Evolutionary conservation across 2,329 filamentous ascomycete genomes (phyloP).

Genomic region (Aspergillus hiratsukae): DNA sequence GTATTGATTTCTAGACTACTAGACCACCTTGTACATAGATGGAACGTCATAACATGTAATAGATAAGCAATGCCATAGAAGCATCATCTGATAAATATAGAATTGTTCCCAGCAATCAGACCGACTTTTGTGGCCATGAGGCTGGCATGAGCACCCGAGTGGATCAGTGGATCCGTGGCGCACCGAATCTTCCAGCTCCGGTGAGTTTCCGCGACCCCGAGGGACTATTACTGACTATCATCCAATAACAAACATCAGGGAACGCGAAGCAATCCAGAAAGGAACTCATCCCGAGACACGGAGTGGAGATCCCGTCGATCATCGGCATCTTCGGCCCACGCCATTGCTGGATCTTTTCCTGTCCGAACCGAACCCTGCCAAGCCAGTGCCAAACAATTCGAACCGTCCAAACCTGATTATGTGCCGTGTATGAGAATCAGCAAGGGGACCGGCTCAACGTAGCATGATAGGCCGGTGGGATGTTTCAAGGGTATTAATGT

Average conservation of each 20-base stretch:
- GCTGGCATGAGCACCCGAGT: background rate
- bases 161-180: background rate
- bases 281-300: background rate
- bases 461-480: background rate
- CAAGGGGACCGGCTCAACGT: background rate
- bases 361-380: background rate
- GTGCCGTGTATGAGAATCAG: background rate
- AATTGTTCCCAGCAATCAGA: background rate
- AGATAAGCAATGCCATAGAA: background rate
- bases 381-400: no score
- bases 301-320: background rate
- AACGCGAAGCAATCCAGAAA: background rate
- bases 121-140: background rate
- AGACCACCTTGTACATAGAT: background rate
- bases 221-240: background rate
- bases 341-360: background rate
- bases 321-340: background rate
- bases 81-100: no score
- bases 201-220: background rate
- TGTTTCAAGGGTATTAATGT: background rate
- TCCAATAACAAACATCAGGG: background rate
- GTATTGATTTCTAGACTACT: constrained; percentile 15
- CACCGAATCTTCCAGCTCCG: background rate
- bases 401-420: background rate
- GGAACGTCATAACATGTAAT: background rate